phyloP scores from a whole-genome alignment of 495 filamentous ascomycete species.

The Lentithecium fluviatile region DNA sequence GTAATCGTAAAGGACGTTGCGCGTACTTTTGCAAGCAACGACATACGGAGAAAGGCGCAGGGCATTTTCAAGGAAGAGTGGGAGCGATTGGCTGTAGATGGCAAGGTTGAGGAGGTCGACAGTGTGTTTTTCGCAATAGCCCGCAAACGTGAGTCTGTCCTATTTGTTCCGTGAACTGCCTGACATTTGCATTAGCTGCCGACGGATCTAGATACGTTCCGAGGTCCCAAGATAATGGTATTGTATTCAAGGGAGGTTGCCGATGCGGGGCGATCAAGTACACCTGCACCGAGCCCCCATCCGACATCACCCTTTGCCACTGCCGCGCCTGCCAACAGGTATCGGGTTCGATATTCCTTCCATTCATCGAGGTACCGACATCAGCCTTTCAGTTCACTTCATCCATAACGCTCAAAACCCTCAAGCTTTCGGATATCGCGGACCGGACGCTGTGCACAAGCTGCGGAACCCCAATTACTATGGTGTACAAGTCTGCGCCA shows the following conservation, averaged over 20 bases:
- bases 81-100: slow-evolving; percentile 20
- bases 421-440: slow-evolving; percentile 15
- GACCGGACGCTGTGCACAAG: slow-evolving; percentile 21
- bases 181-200: neutral
- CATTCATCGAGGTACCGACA: slow-evolving; percentile 15
- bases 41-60: slow-evolving; percentile 12
- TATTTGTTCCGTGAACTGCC: neutral
- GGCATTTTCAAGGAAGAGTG: slow-evolving; percentile 24
- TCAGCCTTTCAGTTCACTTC: neutral
- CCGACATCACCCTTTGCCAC: slow-evolving; percentile 23
- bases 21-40: neutral
- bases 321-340: slow-evolving; percentile 32
- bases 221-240: neutral
- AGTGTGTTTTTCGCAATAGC: slow-evolving; percentile 24
- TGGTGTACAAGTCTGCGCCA: slow-evolving; percentile 16
- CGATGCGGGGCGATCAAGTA: slow-evolving; percentile 24
- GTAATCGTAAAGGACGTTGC: neutral
- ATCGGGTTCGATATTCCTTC: slow-evolving; percentile 21
- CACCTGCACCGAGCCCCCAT: slow-evolving; percentile 9
- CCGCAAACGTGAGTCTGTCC: slow-evolving; percentile 13
- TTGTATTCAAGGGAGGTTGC: slow-evolving; percentile 26
- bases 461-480: slow-evolving; percentile 30
- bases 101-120: slow-evolving; percentile 31
- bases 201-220: neutral
- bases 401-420: slow-evolving; percentile 3